Evolutionary conservation across 371 early-diverging fungal species (phyloP).

Genomic region (Rhizopus stolonifer): DNA sequence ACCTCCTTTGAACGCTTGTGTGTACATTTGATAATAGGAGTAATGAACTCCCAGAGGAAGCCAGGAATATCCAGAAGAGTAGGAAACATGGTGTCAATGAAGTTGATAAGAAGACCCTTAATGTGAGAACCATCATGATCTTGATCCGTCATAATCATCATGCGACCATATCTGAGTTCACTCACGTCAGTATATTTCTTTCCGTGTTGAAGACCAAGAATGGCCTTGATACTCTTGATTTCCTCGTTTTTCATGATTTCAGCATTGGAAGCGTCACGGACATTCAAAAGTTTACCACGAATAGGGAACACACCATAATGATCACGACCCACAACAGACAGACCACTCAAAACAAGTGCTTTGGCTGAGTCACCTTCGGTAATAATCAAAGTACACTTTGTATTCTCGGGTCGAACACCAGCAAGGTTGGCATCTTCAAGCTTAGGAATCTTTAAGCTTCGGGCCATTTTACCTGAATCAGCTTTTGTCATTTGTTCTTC

Average conservation of each 20-base stretch:
- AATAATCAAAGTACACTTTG: constrained; percentile 95
- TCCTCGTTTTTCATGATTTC: constrained; percentile 91
- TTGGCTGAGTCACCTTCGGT: constrained; percentile 99
- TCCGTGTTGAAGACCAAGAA: constrained; percentile 96
- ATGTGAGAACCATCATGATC: constrained; percentile 99
- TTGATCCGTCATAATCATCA: constrained; percentile 99
- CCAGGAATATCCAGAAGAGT: constrained; percentile 92
- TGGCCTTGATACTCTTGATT: constrained; percentile 92
- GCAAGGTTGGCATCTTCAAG: constrained; percentile 99
- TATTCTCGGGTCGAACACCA: constrained; percentile 73
- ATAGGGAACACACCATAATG: constrained; percentile 98
- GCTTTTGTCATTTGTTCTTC: constrained; percentile 90
- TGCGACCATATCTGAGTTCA: constrained; percentile 93
- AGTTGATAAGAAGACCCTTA: constrained; percentile 99
- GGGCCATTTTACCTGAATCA: constrained; percentile 77
- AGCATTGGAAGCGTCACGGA: constrained; percentile 87
- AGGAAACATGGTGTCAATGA: constrained; percentile 98
- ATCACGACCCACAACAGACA: constrained; percentile 95
- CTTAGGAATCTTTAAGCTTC: constrained; percentile 91
- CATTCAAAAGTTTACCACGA: constrained; percentile 98
- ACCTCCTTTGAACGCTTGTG: constrained; percentile 64
- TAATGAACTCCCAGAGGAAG: constrained; percentile 98
- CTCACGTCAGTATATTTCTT: constrained; percentile 76
- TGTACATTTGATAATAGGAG: constrained; percentile 93
- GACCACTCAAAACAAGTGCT: constrained; percentile 92